Percentiles rank a stretch among this genome's conserved stretches.
Conservation (phyloP, 495 filamentous ascomycete genomes). For the Neurospora sp. region DNA sequence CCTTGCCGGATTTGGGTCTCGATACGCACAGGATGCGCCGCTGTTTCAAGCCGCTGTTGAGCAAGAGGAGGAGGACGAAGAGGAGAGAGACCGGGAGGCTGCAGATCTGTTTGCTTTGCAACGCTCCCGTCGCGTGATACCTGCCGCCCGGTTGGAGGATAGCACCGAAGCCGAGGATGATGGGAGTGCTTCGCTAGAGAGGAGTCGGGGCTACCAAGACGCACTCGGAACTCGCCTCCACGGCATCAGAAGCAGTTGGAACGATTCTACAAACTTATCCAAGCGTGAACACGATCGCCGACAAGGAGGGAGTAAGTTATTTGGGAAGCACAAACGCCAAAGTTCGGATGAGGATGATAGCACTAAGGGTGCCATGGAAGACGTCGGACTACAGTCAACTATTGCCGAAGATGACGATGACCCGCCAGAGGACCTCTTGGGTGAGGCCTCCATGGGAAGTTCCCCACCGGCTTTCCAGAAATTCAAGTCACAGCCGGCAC, state of each 20-base stretch:
- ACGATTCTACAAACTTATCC: conserved; percentile 35
- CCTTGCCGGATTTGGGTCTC: conserved; percentile 67
- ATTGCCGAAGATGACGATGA: conserved; percentile 46
- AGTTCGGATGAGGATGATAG: conserved; percentile 38
- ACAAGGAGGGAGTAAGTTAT: conserved; percentile 37
- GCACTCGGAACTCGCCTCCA: conserved; percentile 32
- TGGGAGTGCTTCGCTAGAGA: conserved; percentile 45
- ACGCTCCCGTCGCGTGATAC: conserved; percentile 78
- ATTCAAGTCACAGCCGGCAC: conserved; percentile 40
- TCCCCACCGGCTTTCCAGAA: conserved; percentile 80
- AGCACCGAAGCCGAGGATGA: conserved; percentile 73
- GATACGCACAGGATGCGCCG: conserved; percentile 66
- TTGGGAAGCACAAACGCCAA: conserved; percentile 20
- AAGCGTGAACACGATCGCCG: conserved; percentile 13
- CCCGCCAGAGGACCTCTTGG: conserved; percentile 48
- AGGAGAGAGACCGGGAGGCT: conserved; percentile 63
- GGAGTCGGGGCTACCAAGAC: conserved; percentile 42
- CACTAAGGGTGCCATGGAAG: conserved; percentile 65
- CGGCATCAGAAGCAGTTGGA: conserved; percentile 54
- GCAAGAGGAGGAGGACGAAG: conserved; percentile 81
- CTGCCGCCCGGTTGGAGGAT: conserved; percentile 64
- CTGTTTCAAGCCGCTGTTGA: conserved; percentile 79
- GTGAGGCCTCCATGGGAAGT: conserved; percentile 47
- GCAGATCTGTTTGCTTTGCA: conserved; percentile 90
- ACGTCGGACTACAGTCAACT: conserved; percentile 69